Evolutionary conservation across 2,329 filamentous ascomycete genomes (phyloP), one percentile per base, ranked within the genome.

Genomic region (Talaromyces marneffei): DNA sequence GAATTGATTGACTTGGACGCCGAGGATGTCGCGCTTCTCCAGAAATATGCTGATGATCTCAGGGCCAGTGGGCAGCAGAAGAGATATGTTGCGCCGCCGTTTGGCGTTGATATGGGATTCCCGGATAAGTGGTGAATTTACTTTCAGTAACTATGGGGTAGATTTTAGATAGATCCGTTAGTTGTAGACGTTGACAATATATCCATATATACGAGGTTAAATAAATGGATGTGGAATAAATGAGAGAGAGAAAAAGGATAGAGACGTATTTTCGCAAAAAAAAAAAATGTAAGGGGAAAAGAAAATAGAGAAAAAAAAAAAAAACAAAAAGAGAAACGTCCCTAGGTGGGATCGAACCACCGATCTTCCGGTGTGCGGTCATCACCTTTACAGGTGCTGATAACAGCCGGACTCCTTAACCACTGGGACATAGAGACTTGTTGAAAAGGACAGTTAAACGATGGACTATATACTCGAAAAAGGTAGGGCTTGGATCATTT

Each of bases 41-140:
- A 69, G 59, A 74, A 74, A 64, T 76, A 74, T 64, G 71, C 70
- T 0, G 69, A 75, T 16, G 67, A 72, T 14, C 64, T 74, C 42
- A 70, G 69, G 8, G 69, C 71, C 40, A 72, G 60, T 53, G 73
- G 74, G 44, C 65, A 67, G 48, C 68, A 73, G 63, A 68, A 72
- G 62, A 72, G 75, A 55, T 89, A 84, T 64, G 85, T 90, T 35
- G 89, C 87, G 72, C 87, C 87, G 66, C 83, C 86, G 0, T 90
- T 89, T 68, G 85, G 85, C 2, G 75, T 88, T 54, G 80, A 87
- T 68, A 87, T 90, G 72, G 87, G 87, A 1, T 90, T 90, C 78
- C 87, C 86, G n/a, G 87, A 90, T 71, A 87, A 87, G 48, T 62
- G 60, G 60, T 62, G 39, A 27, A 27, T 25, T 18, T n/a, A n/a